Percentiles rank a stretch among this genome's conserved stretches.
Evolutionary conservation across 345 rosid genomes (phyloP).

Genomic region (Schrenkiella parvula): DNA sequence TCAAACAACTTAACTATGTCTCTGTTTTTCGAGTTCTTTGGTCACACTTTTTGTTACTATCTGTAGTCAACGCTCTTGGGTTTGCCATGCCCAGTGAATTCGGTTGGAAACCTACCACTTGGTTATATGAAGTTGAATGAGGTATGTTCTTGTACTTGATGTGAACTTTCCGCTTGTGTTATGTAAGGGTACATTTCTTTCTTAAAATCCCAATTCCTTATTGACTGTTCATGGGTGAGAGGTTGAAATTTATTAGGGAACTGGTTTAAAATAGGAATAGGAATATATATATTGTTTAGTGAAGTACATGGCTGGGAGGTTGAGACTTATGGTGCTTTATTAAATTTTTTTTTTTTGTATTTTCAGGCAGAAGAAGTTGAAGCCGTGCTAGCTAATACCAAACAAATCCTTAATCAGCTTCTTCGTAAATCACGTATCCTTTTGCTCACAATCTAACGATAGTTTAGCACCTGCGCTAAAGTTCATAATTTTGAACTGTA

Average conservation of each 20-base stretch:
- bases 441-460: background rate
- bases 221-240: background rate
- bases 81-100: slow-evolving; percentile 84
- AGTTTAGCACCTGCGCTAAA: background rate
- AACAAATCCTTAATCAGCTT: slow-evolving; percentile 90
- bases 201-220: background rate
- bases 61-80: slow-evolving; percentile 87
- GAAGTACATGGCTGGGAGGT: background rate
- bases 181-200: background rate
- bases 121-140: slow-evolving; percentile 65
- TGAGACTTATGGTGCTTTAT: slow-evolving; percentile 7
- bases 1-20: background rate
- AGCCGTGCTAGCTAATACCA: slow-evolving; percentile 90
- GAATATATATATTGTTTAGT: background rate
- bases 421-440: slow-evolving; percentile 89
- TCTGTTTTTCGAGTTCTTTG: slow-evolving; percentile 1
- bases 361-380: slow-evolving; percentile 84
- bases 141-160: slow-evolving; percentile 40
- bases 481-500: background rate
- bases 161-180: slow-evolving; percentile 3
- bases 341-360: background rate
- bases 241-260: background rate
- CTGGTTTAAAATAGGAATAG: background rate
- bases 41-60: slow-evolving; percentile 23
- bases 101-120: slow-evolving; percentile 92